A percentile compares a stretch with the other conserved stretches of the same genome.
phyloP scores from a whole-genome alignment of 2,329 filamentous ascomycete species.

The Bipolaris oryzae region DNA sequence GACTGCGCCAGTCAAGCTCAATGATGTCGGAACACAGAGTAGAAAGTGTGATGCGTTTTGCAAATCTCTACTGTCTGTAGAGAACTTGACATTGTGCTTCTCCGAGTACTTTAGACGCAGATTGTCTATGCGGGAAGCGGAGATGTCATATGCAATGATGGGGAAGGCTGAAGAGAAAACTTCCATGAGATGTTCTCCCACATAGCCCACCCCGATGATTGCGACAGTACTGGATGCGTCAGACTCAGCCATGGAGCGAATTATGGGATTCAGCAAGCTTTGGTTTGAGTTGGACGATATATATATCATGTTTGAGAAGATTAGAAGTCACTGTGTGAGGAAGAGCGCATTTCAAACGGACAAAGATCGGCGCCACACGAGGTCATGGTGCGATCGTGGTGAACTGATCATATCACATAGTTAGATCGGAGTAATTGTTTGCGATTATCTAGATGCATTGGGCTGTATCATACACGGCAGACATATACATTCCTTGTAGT shows the following conservation, averaged over 20 bases:
- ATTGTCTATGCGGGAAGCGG: conserved; percentile 6
- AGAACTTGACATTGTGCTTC: background rate
- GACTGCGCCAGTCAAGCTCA: conserved; percentile 55
- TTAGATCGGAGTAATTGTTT: too few relatives aligned
- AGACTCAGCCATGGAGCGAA: background rate
- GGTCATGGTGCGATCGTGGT: too few relatives aligned
- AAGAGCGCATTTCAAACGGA: too few relatives aligned
- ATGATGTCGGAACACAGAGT: conserved; percentile 60
- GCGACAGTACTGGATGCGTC: conserved; percentile 30
- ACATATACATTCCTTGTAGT: too few relatives aligned
- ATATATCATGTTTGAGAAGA: background rate
- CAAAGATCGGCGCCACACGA: too few relatives aligned
- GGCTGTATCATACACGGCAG: too few relatives aligned
- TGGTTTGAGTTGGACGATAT: background rate
- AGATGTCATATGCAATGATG: conserved; percentile 50
- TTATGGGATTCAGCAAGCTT: background rate
- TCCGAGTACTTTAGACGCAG: background rate
- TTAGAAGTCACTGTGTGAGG: background rate
- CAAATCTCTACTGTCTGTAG: background rate
- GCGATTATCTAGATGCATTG: too few relatives aligned
- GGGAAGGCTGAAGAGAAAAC: conserved; percentile 52
- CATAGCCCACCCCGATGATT: conserved; percentile 61
- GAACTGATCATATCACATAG: too few relatives aligned
- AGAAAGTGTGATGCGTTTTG: conserved; percentile 57
- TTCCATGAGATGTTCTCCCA: conserved; percentile 57